A percentile compares a stretch with the other conserved stretches of the same genome.
Conservation (phyloP, 306 rosid species). For the Trichosanthes truncata region DNA sequence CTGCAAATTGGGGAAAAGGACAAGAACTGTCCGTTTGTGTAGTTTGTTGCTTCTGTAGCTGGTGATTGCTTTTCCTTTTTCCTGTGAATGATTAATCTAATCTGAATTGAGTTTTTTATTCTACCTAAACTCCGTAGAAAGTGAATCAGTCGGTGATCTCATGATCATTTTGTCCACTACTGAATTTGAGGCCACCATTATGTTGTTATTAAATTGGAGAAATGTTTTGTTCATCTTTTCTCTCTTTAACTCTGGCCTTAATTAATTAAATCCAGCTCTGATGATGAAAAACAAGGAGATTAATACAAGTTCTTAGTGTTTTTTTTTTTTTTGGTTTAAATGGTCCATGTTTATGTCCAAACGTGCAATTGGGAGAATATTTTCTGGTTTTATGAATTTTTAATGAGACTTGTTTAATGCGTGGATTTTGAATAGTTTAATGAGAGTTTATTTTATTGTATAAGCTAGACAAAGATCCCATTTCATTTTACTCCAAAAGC, state of each 20-base stretch:
- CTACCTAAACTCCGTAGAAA: neutral
- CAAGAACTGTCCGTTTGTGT: neutral
- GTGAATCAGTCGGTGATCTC: neutral
- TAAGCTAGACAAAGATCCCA: neutral
- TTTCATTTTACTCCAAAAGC: constrained; percentile 1
- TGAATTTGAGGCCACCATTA: neutral
- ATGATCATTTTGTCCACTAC: neutral
- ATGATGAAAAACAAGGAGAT: neutral
- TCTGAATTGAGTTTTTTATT: neutral
- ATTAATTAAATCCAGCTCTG: neutral
- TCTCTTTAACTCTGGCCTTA: neutral
- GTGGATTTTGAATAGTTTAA: neutral
- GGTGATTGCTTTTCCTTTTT: neutral
- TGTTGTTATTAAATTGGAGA: neutral
- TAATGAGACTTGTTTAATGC: neutral
- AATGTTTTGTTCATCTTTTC: neutral
- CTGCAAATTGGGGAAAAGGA: neutral
- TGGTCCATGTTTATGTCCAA: neutral
- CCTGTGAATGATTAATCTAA: neutral
- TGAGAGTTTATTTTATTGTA: neutral
- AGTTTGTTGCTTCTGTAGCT: neutral
- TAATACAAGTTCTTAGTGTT: neutral
- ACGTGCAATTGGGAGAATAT: neutral
- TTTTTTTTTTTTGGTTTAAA: neutral
- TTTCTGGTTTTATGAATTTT: neutral